A percentile compares a stretch with the other conserved stretches of the same genome.
These are phyloP conservation scores for Paecilomyces niveus DNA, from an alignment of 2,329 filamentous ascomycete species.

Conservation along the genomic window DNA sequence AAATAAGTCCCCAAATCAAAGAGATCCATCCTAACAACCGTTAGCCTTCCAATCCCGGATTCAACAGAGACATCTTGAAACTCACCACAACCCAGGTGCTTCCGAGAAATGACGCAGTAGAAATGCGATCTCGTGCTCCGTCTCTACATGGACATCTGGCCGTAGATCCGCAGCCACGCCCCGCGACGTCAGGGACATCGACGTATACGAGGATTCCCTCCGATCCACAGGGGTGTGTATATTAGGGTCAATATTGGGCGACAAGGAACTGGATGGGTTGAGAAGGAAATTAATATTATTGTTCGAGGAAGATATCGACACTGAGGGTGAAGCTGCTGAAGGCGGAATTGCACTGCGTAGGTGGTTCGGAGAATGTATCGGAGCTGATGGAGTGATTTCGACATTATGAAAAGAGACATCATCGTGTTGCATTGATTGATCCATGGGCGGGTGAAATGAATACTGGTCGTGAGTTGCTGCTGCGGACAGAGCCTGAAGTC, in stretches of 20 bases:
- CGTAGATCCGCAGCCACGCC: conserved; percentile 12
- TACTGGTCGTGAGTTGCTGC: conserved; percentile 40
- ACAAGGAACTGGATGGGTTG: conserved; percentile 39
- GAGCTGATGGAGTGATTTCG: conserved; percentile 11
- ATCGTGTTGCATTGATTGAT: conserved; percentile 15
- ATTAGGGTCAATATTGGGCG: conserved; percentile 39
- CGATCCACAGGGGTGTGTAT: conserved; percentile 24
- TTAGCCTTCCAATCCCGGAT: not conserved
- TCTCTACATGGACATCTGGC: conserved; percentile 26
- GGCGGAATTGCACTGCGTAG: conserved; percentile 25
- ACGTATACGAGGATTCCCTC: conserved; percentile 22
- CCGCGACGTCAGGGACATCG: conserved; percentile 16
- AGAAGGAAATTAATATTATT: conserved; percentile 52
- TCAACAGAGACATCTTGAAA: not conserved
- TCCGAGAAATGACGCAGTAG: conserved; percentile 55
- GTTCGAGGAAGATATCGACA: conserved; percentile 36
- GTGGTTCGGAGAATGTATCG: conserved; percentile 26
- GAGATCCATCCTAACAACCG: conserved; percentile 33
- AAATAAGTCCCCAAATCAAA: conserved; percentile 52
- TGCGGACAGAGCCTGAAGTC: conserved; percentile 48
- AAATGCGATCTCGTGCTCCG: conserved; percentile 53
- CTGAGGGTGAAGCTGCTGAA: conserved; percentile 32
- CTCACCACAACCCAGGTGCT: conserved; percentile 51
- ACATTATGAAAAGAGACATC: conserved; percentile 12
- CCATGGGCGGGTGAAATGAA: conserved; percentile 19